Conservation (phyloP, 352 stramenopile species). For the Phytophthora pseudosyringae region DNA sequence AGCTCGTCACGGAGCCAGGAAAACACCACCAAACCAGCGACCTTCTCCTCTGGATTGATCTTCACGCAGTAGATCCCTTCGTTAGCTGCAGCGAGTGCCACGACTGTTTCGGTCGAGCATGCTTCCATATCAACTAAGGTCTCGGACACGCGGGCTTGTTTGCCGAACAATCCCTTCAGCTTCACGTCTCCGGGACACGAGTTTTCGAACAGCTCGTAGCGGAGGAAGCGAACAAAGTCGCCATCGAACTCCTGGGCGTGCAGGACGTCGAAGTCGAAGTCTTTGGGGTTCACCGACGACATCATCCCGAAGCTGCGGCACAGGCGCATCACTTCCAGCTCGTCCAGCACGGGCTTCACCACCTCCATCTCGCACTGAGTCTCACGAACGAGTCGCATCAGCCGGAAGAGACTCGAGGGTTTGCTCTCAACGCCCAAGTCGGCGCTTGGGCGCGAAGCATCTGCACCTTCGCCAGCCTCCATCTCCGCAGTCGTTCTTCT, state of each 20-base stretch:
- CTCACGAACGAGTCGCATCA: constrained; percentile 55
- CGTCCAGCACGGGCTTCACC: constrained; percentile 74
- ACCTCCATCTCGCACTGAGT: constrained; percentile 72
- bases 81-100: constrained; percentile 28
- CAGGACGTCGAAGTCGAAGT: constrained; percentile 58
- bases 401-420: constrained; percentile 40
- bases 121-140: constrained; percentile 44
- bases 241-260: constrained; percentile 64
- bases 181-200: constrained; percentile 18
- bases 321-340: constrained; percentile 75
- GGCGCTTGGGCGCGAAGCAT: background rate
- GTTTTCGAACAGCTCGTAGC: constrained; percentile 48
- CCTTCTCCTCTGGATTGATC: constrained; percentile 5
- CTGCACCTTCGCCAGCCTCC: constrained; percentile 1
- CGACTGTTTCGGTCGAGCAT: constrained; percentile 43
- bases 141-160: constrained; percentile 52
- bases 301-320: constrained; percentile 62
- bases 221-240: constrained; percentile 69
- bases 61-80: constrained; percentile 72
- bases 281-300: constrained; percentile 46
- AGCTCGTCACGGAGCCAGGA: constrained; percentile 60
- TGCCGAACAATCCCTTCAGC: constrained; percentile 61
- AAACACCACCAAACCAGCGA: constrained; percentile 56
- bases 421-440: constrained; percentile 11
- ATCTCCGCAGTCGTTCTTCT: background rate